phyloP scores from a whole-genome alignment of 306 rosid genomes.

The Rosa rugosa region DNA sequence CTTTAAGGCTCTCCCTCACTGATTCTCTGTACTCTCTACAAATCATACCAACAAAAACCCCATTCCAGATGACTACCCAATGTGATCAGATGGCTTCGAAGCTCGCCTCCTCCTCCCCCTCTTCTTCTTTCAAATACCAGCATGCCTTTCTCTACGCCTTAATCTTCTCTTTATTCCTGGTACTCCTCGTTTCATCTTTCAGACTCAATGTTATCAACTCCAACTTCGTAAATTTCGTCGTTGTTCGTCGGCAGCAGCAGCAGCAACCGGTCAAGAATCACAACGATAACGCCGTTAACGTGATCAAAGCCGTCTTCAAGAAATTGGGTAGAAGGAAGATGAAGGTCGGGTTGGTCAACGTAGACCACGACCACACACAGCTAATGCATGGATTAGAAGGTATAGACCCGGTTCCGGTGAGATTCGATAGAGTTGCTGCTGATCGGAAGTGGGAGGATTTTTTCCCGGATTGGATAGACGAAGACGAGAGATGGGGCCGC shows the following conservation, averaged over 20 bases:
- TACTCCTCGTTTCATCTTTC: constrained; percentile 10
- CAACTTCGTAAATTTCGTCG: neutral
- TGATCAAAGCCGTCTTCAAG: constrained; percentile 41
- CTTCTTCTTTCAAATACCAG: constrained; percentile 22
- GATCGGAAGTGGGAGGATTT: constrained; percentile 49
- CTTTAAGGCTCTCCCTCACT: neutral
- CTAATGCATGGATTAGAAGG: constrained; percentile 12
- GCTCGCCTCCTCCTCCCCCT: neutral
- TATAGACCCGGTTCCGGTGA: constrained; percentile 26
- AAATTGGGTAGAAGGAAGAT: constrained; percentile 17
- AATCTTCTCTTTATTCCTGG: constrained; percentile 22
- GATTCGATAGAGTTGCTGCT: constrained; percentile 31
- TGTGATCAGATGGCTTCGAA: constrained; percentile 37
- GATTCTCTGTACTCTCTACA: neutral
- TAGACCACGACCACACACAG: constrained; percentile 11
- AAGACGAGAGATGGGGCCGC: constrained; percentile 30
- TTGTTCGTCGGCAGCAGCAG: neutral
- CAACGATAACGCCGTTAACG: neutral
- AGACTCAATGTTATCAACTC: neutral
- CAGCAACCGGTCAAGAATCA: neutral
- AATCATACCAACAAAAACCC: neutral
- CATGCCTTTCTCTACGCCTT: constrained; percentile 27
- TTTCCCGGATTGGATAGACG: constrained; percentile 74
- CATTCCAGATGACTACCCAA: neutral
- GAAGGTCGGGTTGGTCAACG: constrained; percentile 58